These are phyloP conservation scores for Botrytis galanthina DNA, from an alignment of 2,329 filamentous ascomycete genomes.

Conservation along the genomic window DNA sequence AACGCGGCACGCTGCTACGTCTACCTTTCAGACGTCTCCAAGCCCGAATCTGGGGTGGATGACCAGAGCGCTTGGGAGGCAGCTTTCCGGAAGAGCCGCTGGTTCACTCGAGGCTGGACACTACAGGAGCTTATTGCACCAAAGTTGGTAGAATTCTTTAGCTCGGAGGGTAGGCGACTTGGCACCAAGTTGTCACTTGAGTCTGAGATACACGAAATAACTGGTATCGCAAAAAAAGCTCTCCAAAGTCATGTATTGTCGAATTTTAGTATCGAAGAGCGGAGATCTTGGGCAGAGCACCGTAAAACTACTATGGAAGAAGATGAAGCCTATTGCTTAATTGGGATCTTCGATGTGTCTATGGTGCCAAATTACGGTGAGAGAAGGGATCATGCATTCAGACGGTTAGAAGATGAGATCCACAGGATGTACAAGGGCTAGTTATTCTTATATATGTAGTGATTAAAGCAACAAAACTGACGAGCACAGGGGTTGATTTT, in stretches of 20 bases:
- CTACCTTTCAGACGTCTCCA: neutral
- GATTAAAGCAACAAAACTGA: neutral
- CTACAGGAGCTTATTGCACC: neutral
- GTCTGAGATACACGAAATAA: neutral
- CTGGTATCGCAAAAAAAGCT: neutral
- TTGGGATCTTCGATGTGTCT: neutral
- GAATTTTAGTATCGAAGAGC: neutral
- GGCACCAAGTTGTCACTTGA: neutral
- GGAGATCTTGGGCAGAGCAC: neutral
- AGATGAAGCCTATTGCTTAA: neutral
- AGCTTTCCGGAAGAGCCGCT: neutral
- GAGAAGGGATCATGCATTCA: neutral
- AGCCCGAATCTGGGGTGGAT: neutral
- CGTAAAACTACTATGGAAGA: neutral
- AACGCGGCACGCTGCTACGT: neutral
- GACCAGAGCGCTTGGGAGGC: neutral
- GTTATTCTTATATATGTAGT: neutral
- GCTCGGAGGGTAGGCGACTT: neutral
- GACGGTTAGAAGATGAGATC: neutral
- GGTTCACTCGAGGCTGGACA: constrained; percentile 7
- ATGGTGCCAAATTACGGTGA: neutral
- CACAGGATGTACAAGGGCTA: neutral
- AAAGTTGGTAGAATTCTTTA: neutral
- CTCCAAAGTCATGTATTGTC: neutral
- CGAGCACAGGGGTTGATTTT: neutral